Evolutionary conservation across 2,329 filamentous ascomycete genomes (phyloP), one percentile per base, ranked within the genome.

Genomic region (Exophiala mesophila): DNA sequence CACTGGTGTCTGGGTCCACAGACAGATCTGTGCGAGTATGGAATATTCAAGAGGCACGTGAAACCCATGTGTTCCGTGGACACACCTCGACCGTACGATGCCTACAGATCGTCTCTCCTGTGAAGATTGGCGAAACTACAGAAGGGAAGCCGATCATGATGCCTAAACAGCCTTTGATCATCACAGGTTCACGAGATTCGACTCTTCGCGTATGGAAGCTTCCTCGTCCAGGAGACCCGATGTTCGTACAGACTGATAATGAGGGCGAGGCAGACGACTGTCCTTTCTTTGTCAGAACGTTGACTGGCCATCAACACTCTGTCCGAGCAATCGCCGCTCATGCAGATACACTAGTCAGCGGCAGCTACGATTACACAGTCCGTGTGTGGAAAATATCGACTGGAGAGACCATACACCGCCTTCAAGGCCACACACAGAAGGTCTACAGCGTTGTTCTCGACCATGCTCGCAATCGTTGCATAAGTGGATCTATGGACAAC

Each of bases 11-110:
- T 12, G 92, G 92, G 2, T 96, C 89, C 5, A 98, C 92, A 0
- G 92, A 98, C 65, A 77, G 92, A 34, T 94, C 92, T 8, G 92
- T 98, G n/a, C 82, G 92, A n/a, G 90, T 98, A 0, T 98, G 92
- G 92, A 90, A 98, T 61, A 96, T 98, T 51, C 88, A 94, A 59
- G 84, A 84, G 56, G 92, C 89, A 1, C 78, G 85, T 33, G 96
- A 90, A 63, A 90, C 89, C 8, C 92, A 98, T 61, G 83, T 95
- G 1, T 98, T 98, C 62, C 89, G 96, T 59, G 94, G 92, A 1
- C 92, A 98, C 61, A 98, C 92, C 7, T 97, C 90, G 30, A 98
- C 92, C 10, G 92, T 98, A 3, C 83, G 92, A 51, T 98, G 92
- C 60, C 70, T 98, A 47, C 89, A 97, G 60, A 97, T 98, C 43